Conservation (phyloP, 2,329 filamentous ascomycete species). For the Bipolaris bicolor region DNA sequence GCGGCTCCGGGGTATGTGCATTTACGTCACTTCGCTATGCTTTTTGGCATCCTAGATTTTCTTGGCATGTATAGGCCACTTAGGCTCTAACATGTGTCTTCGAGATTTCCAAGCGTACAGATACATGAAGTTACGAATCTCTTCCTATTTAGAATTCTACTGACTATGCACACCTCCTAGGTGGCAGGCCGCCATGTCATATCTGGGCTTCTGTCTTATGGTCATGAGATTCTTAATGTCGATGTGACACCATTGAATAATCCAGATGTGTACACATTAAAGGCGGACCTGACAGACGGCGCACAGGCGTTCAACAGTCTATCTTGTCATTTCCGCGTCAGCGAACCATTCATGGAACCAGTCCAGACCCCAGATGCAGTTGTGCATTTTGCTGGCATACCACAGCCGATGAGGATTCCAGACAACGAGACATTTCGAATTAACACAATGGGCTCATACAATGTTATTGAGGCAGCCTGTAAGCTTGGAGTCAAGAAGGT, state of each 20-base stretch:
- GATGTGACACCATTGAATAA: slow-evolving; percentile 56
- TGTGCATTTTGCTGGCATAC: slow-evolving; percentile 62
- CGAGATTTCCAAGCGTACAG: neutral
- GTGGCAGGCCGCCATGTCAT: slow-evolving; percentile 53
- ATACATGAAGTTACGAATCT: neutral
- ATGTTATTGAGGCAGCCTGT: slow-evolving; percentile 66
- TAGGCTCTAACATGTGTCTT: neutral
- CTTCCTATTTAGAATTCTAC: neutral
- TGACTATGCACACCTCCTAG: neutral
- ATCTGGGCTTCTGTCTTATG: slow-evolving; percentile 56
- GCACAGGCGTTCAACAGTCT: slow-evolving; percentile 63
- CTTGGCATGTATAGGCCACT: neutral
- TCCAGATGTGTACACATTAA: slow-evolving; percentile 58
- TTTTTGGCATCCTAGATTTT: neutral
- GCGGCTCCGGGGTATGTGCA: slow-evolving; percentile 57
- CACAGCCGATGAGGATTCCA: slow-evolving; percentile 65
- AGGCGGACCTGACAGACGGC: slow-evolving; percentile 60
- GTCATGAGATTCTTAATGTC: slow-evolving; percentile 61
- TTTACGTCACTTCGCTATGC: neutral
- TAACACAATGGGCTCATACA: slow-evolving; percentile 53
- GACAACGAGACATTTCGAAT: slow-evolving; percentile 63
- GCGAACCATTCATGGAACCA: slow-evolving; percentile 47
- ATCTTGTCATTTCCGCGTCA: slow-evolving; percentile 61
- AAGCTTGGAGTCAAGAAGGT: slow-evolving; percentile 65
- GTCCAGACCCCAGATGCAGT: slow-evolving; percentile 60